Base-by-base conservation (phyloP, 345 rosid genomes). In the Camelina laxa region DNA sequence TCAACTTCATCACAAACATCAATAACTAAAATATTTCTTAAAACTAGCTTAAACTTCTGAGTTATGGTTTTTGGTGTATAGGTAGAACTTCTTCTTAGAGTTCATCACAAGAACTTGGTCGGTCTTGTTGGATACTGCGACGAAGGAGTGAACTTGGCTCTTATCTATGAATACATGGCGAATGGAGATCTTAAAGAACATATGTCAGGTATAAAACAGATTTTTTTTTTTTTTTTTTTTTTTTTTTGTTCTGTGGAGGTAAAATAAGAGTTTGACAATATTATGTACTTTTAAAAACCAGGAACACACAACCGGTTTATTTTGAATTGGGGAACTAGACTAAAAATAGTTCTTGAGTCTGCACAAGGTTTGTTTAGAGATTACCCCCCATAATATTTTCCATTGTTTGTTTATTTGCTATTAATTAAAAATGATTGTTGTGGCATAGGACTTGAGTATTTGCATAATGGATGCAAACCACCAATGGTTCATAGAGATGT, bases 81-180 rank as follows among this genome's bases (percentile, higher is more conserved):
- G 88, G 95, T 83, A 11, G 68, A 79, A 59, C 87, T 85, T 62
- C 81, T 89, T 8, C 64, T 83, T 45, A 82, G 82, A 80, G 89
- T 86, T 74, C 92, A 89, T 36, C 93, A 90, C 33, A 83, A 74
- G 57, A 85, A 88, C 39, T 71, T 90, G 69, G 81, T 83, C 1
- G 22, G 77, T 7, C 86, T 87, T 12, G 62, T 83, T 58, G 88
- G 87, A 0, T 84, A 82, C 13, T 86, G 90, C 6, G 76, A 78
- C 15, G 85, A 83, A 36, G 68, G 48, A 15, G 66, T 58, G 19
- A 78, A 80, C 53, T 70, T 78, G 49, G 89, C 73, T 35, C 80
- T 87, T 4, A 70, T 89, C 13, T 87, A 83, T 44, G 92, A 86
- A 38, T 83, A 77, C 80, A 82, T 87, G 95, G 80, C 79, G 0